A percentile compares a stretch with the other conserved stretches of the same genome.
These are phyloP conservation scores for Nothomitra cinnamomea DNA, from an alignment of 2,329 filamentous ascomycete genomes.

Conservation along the genomic window DNA sequence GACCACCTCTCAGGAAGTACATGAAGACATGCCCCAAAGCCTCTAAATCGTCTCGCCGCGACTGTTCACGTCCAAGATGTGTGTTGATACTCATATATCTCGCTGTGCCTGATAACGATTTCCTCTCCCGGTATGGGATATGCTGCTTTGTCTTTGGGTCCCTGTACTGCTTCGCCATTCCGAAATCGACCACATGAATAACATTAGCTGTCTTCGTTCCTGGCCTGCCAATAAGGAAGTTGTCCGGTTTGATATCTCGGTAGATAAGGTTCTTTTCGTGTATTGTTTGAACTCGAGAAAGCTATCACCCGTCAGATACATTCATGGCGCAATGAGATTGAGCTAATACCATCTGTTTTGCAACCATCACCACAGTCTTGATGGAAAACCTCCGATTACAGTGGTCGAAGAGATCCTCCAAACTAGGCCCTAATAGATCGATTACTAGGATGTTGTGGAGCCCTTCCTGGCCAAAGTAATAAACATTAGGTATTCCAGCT, in stretches of 20 bases:
- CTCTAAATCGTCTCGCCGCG: slow-evolving; percentile 86
- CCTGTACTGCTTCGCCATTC: slow-evolving; percentile 98
- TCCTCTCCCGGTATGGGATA: slow-evolving; percentile 92
- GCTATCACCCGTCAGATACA: slow-evolving; percentile 29
- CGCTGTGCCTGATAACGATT: slow-evolving; percentile 89
- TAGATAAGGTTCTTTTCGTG: slow-evolving; percentile 99
- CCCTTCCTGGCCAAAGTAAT: slow-evolving; percentile 97
- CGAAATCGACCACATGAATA: slow-evolving; percentile 96
- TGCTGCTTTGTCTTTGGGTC: slow-evolving; percentile 99
- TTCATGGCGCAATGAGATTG: background rate
- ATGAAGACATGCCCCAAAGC: slow-evolving; percentile 57
- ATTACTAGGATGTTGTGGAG: slow-evolving; percentile 98
- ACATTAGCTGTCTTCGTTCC: slow-evolving; percentile 91
- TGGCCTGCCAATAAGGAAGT: slow-evolving; percentile 90
- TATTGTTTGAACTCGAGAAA: slow-evolving; percentile 83
- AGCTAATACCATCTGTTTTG: slow-evolving; percentile 77
- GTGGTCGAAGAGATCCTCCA: slow-evolving; percentile 95
- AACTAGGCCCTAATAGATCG: slow-evolving; percentile 80
- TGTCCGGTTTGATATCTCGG: slow-evolving; percentile 97
- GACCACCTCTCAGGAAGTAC: slow-evolving; percentile 49
- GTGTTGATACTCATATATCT: slow-evolving; percentile 99
- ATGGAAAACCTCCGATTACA: slow-evolving; percentile 89
- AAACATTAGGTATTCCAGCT: slow-evolving; percentile 98
- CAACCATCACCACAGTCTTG: slow-evolving; percentile 98
- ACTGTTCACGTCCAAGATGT: slow-evolving; percentile 90